Evolutionary conservation across 805 yeast genomes (phyloP), one percentile per base, ranked within the genome.

Genomic region (Komagataella phaffii): DNA sequence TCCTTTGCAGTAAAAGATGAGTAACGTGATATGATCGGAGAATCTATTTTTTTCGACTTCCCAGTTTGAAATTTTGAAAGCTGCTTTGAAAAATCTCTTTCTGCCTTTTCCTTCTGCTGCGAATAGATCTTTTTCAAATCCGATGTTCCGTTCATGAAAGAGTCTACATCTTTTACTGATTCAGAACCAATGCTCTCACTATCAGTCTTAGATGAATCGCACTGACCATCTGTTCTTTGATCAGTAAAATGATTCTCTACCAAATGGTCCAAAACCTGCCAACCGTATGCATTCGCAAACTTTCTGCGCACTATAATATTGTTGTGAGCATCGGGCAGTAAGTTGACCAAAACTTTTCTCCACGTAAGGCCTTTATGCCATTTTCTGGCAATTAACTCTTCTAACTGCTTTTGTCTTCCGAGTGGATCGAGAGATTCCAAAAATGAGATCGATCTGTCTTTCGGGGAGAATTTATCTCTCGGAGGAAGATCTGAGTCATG

Each of bases 301-400:
- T 87, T 69, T 57, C 99, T 74, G 55, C 99, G 72, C 1, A 91
- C 98, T 24, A 88, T 74, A 24, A 93, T 89, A 60, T 89, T 91
- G 60, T 91, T 91, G 62, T 91, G 99, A 0, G 99, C 96, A 64
- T 91, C 99, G 0, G 97, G 96, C 56, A 81, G 77, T 56, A 93
- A 68, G 46, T 80, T 80, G 1, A 90, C 96, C 24, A 93, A 67
- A 2, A 93, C 96, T 65, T 91, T 91, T 47, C 97, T 71, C 99
- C 99, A 91, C 14, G 79, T 65, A 83, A 88, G 77, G 8, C 77
- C 80, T 53, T 77, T 73, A 61, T 91, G 98, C 84, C 96, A 93
- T 48, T 81, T 79, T 45, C 96, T 70, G 0, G 99, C 99, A 50
- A 93, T 84, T 52, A 77, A 75, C 57, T 93, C 98, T 60, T 85